Conservation (phyloP, 768 basidiomycete species). For the Cyclocybe cylindracea region DNA sequence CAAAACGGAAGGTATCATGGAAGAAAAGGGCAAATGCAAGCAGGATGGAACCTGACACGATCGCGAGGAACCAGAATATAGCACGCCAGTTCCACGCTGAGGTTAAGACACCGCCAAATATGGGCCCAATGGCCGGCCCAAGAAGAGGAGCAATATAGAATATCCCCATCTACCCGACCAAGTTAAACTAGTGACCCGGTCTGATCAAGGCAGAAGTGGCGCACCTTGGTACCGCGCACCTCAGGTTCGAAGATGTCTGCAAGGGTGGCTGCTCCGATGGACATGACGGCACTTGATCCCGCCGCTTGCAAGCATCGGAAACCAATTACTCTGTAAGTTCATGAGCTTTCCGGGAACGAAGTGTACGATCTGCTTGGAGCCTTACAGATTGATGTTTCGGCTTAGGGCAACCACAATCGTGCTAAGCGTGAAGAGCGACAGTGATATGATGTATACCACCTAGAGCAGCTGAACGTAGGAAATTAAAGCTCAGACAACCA, state of each 20-base stretch:
- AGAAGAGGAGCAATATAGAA: conserved; percentile 78
- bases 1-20: conserved; percentile 77
- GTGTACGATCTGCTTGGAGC: too few species aligned
- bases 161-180: conserved; percentile 54
- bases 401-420: conserved; percentile 57
- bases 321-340: too few species aligned
- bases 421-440: conserved; percentile 53
- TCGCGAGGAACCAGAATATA: conserved; percentile 77
- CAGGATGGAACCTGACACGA: conserved; percentile 53
- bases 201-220: background rate
- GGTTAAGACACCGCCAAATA: conserved; percentile 68
- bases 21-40: conserved; percentile 63
- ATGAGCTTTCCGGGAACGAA: too few species aligned
- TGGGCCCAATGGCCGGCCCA: conserved; percentile 65
- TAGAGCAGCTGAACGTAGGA: conserved; percentile 4
- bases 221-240: conserved; percentile 59
- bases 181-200: conserved; percentile 11
- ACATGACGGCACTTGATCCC: conserved; percentile 49
- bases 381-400: conserved; percentile 21
- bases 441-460: conserved; percentile 56
- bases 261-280: conserved; percentile 73
- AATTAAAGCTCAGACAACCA: background rate
- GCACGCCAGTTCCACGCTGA: conserved; percentile 72
- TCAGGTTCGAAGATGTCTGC: conserved; percentile 72
- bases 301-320: too few species aligned